Evolutionary conservation across 2,329 filamentous ascomycete species (phyloP).

Genomic region (Venturia oleaginea): DNA sequence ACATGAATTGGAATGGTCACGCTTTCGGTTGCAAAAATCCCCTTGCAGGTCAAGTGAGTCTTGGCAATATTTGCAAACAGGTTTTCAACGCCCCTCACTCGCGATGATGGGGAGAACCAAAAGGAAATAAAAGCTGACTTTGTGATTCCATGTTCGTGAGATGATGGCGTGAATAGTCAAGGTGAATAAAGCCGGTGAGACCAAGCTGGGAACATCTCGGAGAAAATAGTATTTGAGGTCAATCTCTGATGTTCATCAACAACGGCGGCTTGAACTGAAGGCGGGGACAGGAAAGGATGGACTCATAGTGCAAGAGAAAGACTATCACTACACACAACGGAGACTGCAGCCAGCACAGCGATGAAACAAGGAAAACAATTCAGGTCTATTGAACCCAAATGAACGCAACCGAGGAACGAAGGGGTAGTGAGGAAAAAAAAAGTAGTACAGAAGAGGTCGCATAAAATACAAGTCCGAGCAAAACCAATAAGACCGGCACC

Average conservation of each 20-base stretch:
- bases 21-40: no score
- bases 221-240: no score
- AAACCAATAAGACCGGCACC: conserved; percentile 8
- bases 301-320: not conserved
- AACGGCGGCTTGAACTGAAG: not conserved
- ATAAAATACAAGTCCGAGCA: conserved; percentile 11
- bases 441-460: conserved; percentile 11
- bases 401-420: not conserved
- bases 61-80: no score
- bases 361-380: not conserved
- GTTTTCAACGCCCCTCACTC: no score
- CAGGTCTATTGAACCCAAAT: not conserved
- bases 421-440: not conserved
- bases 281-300: not conserved
- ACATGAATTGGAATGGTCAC: no score
- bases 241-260: not conserved
- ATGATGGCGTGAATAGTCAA: no score
- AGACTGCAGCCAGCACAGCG: not conserved
- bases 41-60: no score
- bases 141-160: no score
- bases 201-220: no score
- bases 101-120: no score
- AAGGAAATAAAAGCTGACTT: no score
- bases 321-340: not conserved
- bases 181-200: no score